These are phyloP conservation scores for Candida tibetensis DNA, from an alignment of 805 yeast species.

Conservation along the genomic window DNA sequence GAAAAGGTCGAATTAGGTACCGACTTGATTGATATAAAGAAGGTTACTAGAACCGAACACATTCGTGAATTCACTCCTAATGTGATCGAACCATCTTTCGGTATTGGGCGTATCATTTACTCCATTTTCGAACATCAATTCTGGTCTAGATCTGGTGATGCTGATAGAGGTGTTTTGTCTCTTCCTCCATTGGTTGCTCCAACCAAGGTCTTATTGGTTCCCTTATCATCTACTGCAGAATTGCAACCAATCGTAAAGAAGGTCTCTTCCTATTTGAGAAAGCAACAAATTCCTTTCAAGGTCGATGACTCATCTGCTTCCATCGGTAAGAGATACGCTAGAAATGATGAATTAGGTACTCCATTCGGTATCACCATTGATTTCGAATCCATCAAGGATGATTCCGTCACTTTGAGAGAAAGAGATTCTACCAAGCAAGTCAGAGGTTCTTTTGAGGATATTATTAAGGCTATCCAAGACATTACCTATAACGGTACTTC, in stretches of 20 bases:
- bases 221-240: conserved; percentile 81
- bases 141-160: conserved; percentile 91
- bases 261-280: conserved; percentile 69
- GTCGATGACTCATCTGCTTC: conserved; percentile 97
- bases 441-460: conserved; percentile 78
- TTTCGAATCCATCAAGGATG: conserved; percentile 86
- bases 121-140: conserved; percentile 89
- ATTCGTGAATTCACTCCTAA: conserved; percentile 94
- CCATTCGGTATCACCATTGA: conserved; percentile 98
- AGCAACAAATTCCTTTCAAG: conserved; percentile 86
- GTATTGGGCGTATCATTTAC: conserved; percentile 96
- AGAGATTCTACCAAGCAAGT: conserved; percentile 96
- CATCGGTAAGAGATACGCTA: conserved; percentile 95
- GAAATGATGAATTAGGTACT: conserved; percentile 98
- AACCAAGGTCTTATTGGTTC: conserved; percentile 93
- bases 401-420: conserved; percentile 90
- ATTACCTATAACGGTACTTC: conserved; percentile 71
- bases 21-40: conserved; percentile 69
- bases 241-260: conserved; percentile 71
- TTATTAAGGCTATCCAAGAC: conserved; percentile 66
- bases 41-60: conserved; percentile 80
- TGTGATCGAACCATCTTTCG: conserved; percentile 98
- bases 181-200: conserved; percentile 97
- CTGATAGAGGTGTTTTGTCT: conserved; percentile 81
- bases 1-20: conserved; percentile 68